Evolutionary conservation across 257 asterid species (phyloP).

Genomic region (Solanum etuberosum): DNA sequence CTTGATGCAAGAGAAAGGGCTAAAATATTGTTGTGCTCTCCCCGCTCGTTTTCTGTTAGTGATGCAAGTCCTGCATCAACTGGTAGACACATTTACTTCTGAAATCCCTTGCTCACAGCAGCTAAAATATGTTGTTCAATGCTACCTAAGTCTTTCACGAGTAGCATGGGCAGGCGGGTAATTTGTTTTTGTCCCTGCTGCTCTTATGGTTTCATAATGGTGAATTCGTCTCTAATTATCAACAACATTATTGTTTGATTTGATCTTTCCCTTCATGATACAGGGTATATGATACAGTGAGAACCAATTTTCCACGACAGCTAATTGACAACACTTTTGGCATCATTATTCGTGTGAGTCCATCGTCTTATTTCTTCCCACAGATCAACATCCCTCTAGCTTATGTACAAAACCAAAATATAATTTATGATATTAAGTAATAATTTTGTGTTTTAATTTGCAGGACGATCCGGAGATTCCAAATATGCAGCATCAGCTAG

Average conservation of each 20-base stretch:
- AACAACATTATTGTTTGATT: neutral
- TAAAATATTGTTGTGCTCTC: neutral
- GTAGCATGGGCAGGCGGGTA: neutral
- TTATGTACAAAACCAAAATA: neutral
- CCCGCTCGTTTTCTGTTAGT: neutral
- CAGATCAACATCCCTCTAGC: neutral
- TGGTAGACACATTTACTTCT: neutral
- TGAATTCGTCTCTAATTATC: neutral
- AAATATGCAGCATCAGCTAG: neutral
- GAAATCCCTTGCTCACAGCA: neutral
- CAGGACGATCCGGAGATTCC: neutral
- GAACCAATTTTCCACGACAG: neutral
- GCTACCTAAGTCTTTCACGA: neutral
- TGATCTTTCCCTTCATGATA: neutral
- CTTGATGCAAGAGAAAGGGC: neutral
- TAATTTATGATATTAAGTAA: neutral
- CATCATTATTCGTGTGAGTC: neutral
- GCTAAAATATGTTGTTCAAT: neutral
- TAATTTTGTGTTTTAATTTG: neutral
- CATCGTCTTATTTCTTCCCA: neutral
- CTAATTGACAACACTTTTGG: neutral
- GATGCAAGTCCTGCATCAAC: neutral
- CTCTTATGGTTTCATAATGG: neutral
- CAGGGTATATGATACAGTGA: neutral
- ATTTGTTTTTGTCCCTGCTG: neutral